These are phyloP conservation scores for Crucihimalaya himalaica DNA, from an alignment of 345 rosid species.

Conservation along the genomic window DNA sequence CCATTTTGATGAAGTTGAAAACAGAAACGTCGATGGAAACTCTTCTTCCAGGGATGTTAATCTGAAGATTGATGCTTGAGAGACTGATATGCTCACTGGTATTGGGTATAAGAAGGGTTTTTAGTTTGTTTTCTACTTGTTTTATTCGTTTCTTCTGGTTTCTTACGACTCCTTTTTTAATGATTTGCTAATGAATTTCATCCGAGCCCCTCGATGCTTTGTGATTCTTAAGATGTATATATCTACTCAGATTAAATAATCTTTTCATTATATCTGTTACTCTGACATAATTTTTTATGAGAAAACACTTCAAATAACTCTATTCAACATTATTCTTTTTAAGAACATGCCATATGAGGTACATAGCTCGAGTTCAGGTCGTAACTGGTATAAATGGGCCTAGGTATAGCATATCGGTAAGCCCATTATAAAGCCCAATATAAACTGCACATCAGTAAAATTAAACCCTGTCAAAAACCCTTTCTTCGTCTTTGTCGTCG, in stretches of 20 bases:
- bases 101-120: slow-evolving; percentile 4
- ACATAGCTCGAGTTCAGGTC: background rate
- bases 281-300: background rate
- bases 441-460: background rate
- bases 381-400: background rate
- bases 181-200: slow-evolving; percentile 7
- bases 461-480: slow-evolving; percentile 35
- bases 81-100: slow-evolving; percentile 1
- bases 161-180: background rate
- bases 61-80: slow-evolving; percentile 40
- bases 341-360: background rate
- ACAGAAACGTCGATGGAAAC: slow-evolving; percentile 24
- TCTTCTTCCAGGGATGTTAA: slow-evolving; percentile 37
- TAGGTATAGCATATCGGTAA: background rate
- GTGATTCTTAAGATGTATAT: slow-evolving; percentile 14
- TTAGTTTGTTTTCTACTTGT: background rate
- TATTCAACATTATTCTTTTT: background rate
- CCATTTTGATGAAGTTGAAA: slow-evolving; percentile 61
- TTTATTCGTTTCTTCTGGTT: slow-evolving; percentile 9
- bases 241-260: background rate
- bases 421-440: slow-evolving; percentile 28
- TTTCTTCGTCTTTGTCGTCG: slow-evolving; percentile 16
- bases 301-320: background rate
- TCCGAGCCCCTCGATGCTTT: background rate
- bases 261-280: background rate